Base-by-base conservation (phyloP, 106 monocot genomes). In the Narthecium ossifragum region DNA sequence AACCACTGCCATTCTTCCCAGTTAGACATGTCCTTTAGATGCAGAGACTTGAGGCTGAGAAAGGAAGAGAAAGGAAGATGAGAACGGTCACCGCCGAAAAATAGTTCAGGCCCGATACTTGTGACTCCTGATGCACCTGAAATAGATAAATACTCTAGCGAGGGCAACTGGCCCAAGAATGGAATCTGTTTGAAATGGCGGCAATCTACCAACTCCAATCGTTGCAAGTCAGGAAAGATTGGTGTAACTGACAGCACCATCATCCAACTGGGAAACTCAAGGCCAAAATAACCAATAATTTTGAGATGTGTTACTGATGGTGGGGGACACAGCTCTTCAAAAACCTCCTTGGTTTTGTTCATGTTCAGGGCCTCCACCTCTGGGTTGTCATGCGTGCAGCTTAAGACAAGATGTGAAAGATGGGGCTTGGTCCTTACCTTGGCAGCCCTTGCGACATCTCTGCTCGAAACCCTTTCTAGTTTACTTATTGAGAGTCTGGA, bases 241-340 rank as follows among this genome's bases (percentile, higher is more conserved):
- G 28, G 0, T 7, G 9, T n/a, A n/a, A n/a, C 14, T 4, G 37
- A 9, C 0, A 17, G 15, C 4, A 2, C 13, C 6, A 13, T 37
- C 66, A 73, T 53, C 73, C 73, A 73, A 8, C 6, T 69, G 0
- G 69, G 75, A 15, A 49, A 70, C 11, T 31, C 11, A 2, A 18
- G 22, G 9, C 75, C 75, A 45, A 52, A 76, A 43, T 49, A 76
- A 3, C 31, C 32, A 15, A 26, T 5, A 9, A 76, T 52, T 10
- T 25, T 2, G 21, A 76, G 30, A 0, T 10, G 13, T 29, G 63
- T 53, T 1, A 63, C 14, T 6, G 22, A 46, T 12, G 41, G 37
- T 24, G 75, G 69, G 28, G 75, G 75, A 7, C 39, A 53, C 18
- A 76, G 75, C 33, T 31, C 38, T 12, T 67, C 61, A 17, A 55